These are phyloP conservation scores for Bathelium albidoporum DNA, from an alignment of 495 filamentous ascomycete species.

Conservation along the genomic window DNA sequence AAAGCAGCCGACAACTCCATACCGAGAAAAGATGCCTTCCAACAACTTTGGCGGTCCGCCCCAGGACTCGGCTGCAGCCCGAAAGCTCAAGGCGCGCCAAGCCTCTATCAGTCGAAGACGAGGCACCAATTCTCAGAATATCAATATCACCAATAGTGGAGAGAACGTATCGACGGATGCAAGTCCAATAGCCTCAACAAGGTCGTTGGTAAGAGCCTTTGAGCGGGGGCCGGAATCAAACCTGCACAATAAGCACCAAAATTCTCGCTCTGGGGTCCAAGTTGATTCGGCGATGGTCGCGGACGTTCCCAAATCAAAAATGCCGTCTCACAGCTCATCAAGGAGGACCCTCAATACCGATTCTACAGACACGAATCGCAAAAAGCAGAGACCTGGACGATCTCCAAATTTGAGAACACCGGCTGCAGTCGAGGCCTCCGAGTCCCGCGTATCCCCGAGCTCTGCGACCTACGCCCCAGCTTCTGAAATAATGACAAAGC, in stretches of 20 bases:
- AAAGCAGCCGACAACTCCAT: background rate
- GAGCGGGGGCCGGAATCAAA: background rate
- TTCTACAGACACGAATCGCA: background rate
- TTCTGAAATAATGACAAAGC: conserved; percentile 17
- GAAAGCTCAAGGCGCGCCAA: background rate
- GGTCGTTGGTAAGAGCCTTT: background rate
- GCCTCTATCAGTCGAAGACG: background rate
- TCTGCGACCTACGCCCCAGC: conserved; percentile 19
- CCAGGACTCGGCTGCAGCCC: background rate
- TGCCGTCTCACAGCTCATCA: no score
- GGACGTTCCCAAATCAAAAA: background rate
- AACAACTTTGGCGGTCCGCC: background rate
- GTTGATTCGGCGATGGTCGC: background rate
- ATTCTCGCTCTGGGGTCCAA: background rate
- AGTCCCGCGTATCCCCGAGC: conserved; percentile 9
- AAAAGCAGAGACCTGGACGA: background rate
- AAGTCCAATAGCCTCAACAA: background rate
- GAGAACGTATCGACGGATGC: background rate
- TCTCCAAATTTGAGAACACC: background rate
- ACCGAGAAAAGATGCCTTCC: background rate
- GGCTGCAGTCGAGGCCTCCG: background rate
- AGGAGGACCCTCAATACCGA: no score
- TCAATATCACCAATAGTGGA: background rate
- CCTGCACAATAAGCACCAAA: background rate
- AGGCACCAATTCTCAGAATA: background rate